A percentile compares a stretch with the other conserved stretches of the same genome.
phyloP scores from a whole-genome alignment of 2,329 filamentous ascomycete species.

The Teratosphaeria epicoccoides region DNA sequence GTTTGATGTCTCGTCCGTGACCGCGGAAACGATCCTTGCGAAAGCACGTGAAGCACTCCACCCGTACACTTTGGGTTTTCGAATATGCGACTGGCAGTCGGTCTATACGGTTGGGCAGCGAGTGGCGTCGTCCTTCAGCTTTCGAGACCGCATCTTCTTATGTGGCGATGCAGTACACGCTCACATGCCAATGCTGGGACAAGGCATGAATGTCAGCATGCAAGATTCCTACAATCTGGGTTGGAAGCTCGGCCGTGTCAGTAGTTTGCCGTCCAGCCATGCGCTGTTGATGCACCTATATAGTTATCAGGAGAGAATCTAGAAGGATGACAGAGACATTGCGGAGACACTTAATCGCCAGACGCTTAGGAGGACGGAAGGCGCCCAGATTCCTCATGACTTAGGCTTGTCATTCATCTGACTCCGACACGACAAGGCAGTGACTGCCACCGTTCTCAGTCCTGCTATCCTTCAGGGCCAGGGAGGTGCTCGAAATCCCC shows the following conservation, averaged over 20 bases:
- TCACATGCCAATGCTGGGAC: conserved; percentile 19
- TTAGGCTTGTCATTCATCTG: no score
- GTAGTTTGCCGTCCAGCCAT: no score
- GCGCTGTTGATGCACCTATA: no score
- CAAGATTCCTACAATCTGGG: conserved; percentile 40
- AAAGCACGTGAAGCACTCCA: conserved; percentile 51
- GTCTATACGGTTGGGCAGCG: conserved; percentile 68
- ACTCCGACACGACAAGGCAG: no score
- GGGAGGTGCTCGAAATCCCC: no score
- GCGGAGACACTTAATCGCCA: no score
- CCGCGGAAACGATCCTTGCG: conserved; percentile 48
- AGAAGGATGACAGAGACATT: no score
- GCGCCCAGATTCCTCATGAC: no score
- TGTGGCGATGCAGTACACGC: conserved; percentile 28
- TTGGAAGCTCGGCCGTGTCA: conserved; percentile 31
- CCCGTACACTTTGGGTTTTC: conserved; percentile 44
- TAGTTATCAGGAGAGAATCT: no score
- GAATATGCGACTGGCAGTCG: conserved; percentile 31
- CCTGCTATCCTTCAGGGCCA: no score
- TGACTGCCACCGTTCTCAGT: no score
- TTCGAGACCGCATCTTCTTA: conserved; percentile 45
- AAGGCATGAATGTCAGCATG: conserved; percentile 69
- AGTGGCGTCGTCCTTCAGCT: conserved; percentile 31
- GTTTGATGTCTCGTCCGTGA: conserved; percentile 55
- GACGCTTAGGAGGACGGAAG: no score